Evolutionary conservation across 768 basidiomycete species (phyloP), one percentile per base, ranked within the genome.

Genomic region (Pleurotus tuoliensis): DNA sequence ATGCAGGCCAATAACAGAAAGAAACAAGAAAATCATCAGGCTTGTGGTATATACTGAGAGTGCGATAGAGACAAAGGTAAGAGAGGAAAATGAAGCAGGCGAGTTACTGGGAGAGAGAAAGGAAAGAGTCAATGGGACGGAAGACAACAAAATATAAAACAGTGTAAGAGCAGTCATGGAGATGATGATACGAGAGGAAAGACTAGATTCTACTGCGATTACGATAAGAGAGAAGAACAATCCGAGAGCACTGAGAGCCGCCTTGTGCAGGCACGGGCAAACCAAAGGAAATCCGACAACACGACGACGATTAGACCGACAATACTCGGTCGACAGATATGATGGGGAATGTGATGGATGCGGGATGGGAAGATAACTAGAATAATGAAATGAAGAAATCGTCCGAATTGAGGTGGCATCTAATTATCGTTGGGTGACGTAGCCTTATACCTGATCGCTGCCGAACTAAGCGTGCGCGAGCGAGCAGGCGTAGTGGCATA

Each of bases 101-200:
- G 27, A 16, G 43, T 22, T n/a, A 16, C 24, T 22, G 20, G 46
- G 9, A 22, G 15, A 24, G 46, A 47, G 22, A 22, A 47, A 54
- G 48, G 37, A 55, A 52, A 44, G 45, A 64, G 20, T 16, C 43
- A 22, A 44, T 22, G 38, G 24, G 18, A 50, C 30, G 34, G 34
- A 34, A 16, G 58, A 40, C 20, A 56, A 53, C 56, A 63, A 55
- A 55, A 61, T 58, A 62, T 61, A 60, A 53, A 56, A 59, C 56
- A 59, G 53, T 57, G 49, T 51, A 56, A 48, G 53, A 53, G 41
- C 51, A 53, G 51, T 53, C 51, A 53, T 25, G 39, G 20, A 13
- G 41, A 47, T 34, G 41, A 47, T 34, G 45, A 59, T 46, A 53
- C 39, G 41, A 56, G 43, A 45, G 59, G 61, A 63, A 65, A 59